These are phyloP conservation scores for Mangifera indica DNA, from an alignment of 345 rosid species.

Conservation along the genomic window DNA sequence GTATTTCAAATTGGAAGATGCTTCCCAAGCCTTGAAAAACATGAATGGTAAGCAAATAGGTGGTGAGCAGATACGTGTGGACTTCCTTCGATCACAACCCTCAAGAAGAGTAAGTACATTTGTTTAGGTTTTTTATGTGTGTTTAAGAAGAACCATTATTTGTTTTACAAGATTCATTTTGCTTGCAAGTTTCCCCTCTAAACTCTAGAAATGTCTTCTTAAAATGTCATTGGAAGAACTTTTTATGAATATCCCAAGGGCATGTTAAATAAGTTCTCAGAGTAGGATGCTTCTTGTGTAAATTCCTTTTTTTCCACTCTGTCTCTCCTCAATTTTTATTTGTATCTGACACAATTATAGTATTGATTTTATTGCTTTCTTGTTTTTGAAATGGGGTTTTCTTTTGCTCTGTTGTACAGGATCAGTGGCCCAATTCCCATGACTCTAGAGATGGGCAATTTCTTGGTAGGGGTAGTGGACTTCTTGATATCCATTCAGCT, in stretches of 20 bases:
- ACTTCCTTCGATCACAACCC: constrained; percentile 74
- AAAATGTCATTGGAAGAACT: too few species aligned
- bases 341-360: too few species aligned
- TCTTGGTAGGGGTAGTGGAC: constrained; percentile 39
- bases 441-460: constrained; percentile 52
- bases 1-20: constrained; percentile 65
- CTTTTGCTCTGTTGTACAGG: constrained; percentile 45
- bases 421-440: constrained; percentile 48
- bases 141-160: not conserved
- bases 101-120: constrained; percentile 65
- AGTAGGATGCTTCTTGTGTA: too few species aligned
- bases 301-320: not conserved
- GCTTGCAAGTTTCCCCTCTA: too few species aligned
- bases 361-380: too few species aligned
- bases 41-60: constrained; percentile 79
- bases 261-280: too few species aligned
- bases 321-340: too few species aligned
- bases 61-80: constrained; percentile 83
- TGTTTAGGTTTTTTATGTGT: not conserved
- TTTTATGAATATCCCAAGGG: too few species aligned
- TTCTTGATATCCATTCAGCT: constrained; percentile 36
- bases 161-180: not conserved
- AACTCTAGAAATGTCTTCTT: too few species aligned
- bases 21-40: constrained; percentile 68
- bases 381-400: not conserved